Evolutionary conservation across 768 basidiomycete species (phyloP).

Genomic region (Trametes cingulata): DNA sequence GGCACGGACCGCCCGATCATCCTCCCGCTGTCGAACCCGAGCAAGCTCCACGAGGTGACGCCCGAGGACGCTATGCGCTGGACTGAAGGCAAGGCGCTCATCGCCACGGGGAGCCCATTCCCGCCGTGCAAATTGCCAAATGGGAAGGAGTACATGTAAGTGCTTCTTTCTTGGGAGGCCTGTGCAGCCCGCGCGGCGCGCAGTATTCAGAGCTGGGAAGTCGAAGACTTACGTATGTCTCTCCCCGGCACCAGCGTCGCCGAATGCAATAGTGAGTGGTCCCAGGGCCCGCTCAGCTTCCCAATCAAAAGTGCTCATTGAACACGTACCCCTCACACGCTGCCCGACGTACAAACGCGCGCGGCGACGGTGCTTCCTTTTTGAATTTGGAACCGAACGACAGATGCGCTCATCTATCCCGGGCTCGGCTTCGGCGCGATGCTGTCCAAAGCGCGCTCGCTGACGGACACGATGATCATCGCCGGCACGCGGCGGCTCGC

Average conservation of each 20-base stretch:
- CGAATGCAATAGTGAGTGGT: constrained; percentile 63
- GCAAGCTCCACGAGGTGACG: constrained; percentile 69
- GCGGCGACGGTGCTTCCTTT: not conserved
- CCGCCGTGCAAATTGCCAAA: constrained; percentile 64
- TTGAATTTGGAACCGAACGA: not conserved
- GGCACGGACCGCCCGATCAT: constrained; percentile 77
- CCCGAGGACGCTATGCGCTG: constrained; percentile 75
- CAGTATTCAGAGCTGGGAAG: not conserved
- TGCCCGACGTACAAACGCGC: not conserved
- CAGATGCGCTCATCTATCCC: constrained; percentile 80
- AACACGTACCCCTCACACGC: not conserved
- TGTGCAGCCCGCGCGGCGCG: not conserved
- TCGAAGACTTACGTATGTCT: not conserved
- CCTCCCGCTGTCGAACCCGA: constrained; percentile 83
- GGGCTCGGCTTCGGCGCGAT: constrained; percentile 84
- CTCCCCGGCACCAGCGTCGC: constrained; percentile 56
- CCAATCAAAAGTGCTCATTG: not conserved
- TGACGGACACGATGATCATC: constrained; percentile 86
- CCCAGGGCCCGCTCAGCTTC: not conserved
- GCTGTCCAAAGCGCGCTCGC: constrained; percentile 55
- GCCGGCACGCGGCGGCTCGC: constrained; percentile 79
- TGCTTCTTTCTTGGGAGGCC: constrained; percentile 3
- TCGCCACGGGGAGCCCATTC: constrained; percentile 88
- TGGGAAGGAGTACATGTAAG: constrained; percentile 67
- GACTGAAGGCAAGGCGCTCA: constrained; percentile 76